Evolutionary conservation across 345 rosid species (phyloP).

Genomic region (Eucalyptus curtisii): DNA sequence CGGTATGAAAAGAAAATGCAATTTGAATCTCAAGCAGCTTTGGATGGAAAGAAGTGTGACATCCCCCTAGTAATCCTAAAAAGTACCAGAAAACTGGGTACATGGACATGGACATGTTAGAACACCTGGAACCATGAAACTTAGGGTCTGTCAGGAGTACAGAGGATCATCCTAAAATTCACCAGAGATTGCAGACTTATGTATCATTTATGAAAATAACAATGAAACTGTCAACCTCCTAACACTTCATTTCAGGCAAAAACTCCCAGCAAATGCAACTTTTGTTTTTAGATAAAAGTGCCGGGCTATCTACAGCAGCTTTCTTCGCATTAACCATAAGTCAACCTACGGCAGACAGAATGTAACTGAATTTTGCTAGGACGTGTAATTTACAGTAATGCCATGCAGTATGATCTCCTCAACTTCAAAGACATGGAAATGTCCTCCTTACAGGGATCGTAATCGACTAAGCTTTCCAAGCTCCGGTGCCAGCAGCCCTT

Average conservation of each 20-base stretch:
- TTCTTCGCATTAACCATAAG: not conserved
- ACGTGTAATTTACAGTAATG: not conserved
- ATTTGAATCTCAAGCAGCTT: not conserved
- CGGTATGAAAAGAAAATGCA: not conserved
- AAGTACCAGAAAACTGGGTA: not conserved
- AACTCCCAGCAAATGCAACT: not conserved
- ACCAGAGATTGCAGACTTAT: not conserved
- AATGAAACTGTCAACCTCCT: not conserved
- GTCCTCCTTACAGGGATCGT: conserved; percentile 52
- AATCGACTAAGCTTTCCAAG: conserved; percentile 56
- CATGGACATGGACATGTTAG: not conserved
- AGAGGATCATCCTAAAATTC: not conserved
- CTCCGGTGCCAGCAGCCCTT: conserved; percentile 70
- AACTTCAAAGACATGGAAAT: not conserved
- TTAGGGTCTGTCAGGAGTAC: not conserved
- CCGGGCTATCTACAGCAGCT: not conserved
- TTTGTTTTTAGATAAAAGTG: not conserved
- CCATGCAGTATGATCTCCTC: not conserved
- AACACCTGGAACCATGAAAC: not conserved
- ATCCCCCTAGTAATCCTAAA: not conserved
- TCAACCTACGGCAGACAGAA: not conserved
- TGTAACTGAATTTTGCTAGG: not conserved
- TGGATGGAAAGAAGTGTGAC: not conserved
- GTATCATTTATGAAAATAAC: not conserved
- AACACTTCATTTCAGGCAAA: not conserved